Evolutionary conservation across 208 protist species (phyloP).

Genomic region (Leishmania gerbilli): DNA sequence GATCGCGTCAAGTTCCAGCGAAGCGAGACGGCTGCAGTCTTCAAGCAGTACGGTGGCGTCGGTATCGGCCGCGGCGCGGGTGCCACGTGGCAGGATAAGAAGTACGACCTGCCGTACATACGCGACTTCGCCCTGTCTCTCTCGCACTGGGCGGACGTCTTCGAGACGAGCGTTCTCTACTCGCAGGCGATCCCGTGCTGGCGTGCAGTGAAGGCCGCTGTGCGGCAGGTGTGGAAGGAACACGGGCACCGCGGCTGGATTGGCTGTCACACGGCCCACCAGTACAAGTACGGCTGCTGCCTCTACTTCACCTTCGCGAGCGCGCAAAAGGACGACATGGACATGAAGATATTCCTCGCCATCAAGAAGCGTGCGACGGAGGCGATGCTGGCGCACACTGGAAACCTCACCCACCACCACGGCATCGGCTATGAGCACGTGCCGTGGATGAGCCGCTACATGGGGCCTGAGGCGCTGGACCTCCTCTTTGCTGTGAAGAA

Average conservation of each 20-base stretch:
- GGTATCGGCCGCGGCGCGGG: conserved; percentile 69
- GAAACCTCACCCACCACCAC: conserved; percentile 92
- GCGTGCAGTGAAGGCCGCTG: conserved; percentile 89
- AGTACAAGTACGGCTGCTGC: conserved; percentile 92
- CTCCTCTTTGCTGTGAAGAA: conserved; percentile 83
- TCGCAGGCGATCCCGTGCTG: conserved; percentile 87
- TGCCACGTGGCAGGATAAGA: conserved; percentile 91
- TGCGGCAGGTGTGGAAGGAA: conserved; percentile 80
- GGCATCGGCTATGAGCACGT: conserved; percentile 94
- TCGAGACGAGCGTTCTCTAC: conserved; percentile 92
- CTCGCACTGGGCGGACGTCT: conserved; percentile 90
- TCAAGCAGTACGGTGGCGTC: conserved; percentile 63
- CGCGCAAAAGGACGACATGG: conserved; percentile 80
- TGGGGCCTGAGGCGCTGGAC: conserved; percentile 65
- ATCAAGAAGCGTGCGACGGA: conserved; percentile 90
- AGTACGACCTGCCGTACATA: conserved; percentile 94
- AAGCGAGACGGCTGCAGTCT: conserved; percentile 55
- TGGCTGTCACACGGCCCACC: conserved; percentile 92
- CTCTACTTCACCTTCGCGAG: conserved; percentile 94
- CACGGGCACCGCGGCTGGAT: conserved; percentile 86
- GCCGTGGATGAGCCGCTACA: conserved; percentile 90
- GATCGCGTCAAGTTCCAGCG: conserved; percentile 71
- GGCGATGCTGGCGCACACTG: conserved; percentile 82
- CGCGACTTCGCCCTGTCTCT: conserved; percentile 87
- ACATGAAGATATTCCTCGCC: conserved; percentile 88